Evolutionary conservation across 768 basidiomycete species (phyloP), one percentile per base, ranked within the genome.

Genomic region (Hygrophorus russula): DNA sequence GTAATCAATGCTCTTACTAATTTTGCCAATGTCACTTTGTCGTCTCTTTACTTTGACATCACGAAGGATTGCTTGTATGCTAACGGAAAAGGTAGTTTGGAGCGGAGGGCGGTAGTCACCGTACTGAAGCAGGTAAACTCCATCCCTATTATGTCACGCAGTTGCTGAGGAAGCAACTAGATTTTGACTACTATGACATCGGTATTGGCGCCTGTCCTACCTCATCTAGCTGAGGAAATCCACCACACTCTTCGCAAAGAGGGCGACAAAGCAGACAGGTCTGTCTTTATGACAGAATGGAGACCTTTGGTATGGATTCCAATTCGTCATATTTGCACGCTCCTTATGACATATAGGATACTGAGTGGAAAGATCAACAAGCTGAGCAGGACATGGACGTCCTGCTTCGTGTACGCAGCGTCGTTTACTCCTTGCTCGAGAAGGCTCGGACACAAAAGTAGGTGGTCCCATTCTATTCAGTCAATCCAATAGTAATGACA

Each of bases 51-150:
- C 61, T 88, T 97, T 49, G 91, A 93, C 54, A 79, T 87, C 39
- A 86, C 79, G 28, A 96, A 96, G 59, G 94, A 98, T 59, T 72
- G 73, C 36, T 63, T 99, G 8, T 97, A 99, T 55, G 86, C 88
- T 28, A 71, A 86, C 52, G 56, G 63, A 7, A 43, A 61, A 2
- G 52, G 67, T 15, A 73, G 73, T 46, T 51, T 59, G 2, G 68
- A 76, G 33, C 78, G 94, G 11, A 68, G 75, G 39, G 74, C 73
- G 0, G 70, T 86, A 11, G 58, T 91, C 5, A 76, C 81, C 4
- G 82, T 86, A 1, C 66, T 96, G 10, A 70, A 78, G 46, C 70
- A 81, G 56, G 90, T 88, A 49, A 67, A 27, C 3, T 39, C 30
- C 35, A 18, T 30, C 12, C 13, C 39, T 10, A 29, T 0, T 31